phyloP scores from a whole-genome alignment of 2,329 filamentous ascomycete genomes.

The Cladorrhinum sp. region DNA sequence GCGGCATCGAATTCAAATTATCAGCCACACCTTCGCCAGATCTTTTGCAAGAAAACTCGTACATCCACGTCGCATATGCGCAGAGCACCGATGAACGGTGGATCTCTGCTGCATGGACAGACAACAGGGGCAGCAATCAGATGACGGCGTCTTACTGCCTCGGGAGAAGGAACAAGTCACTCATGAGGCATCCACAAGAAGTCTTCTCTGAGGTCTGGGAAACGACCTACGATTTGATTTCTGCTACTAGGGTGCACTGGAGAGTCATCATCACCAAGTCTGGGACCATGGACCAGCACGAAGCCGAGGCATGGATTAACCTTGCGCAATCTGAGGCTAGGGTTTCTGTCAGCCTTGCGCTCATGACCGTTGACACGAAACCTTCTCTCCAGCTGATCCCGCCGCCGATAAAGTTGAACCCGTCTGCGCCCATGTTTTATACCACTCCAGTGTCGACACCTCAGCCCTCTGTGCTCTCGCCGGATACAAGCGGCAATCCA shows the following conservation, averaged over 20 bases:
- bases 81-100: constrained; percentile 73
- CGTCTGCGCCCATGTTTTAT: constrained; percentile 47
- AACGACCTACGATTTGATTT: constrained; percentile 70
- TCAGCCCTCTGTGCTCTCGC: constrained; percentile 56
- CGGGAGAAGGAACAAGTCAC: constrained; percentile 52
- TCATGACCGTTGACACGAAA: constrained; percentile 63
- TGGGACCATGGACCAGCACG: constrained; percentile 63
- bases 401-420: constrained; percentile 46
- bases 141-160: constrained; percentile 72
- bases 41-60: constrained; percentile 72
- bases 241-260: constrained; percentile 70
- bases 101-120: constrained; percentile 78
- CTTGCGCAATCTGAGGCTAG: constrained; percentile 55
- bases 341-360: constrained; percentile 52
- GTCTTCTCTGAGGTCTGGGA: constrained; percentile 76
- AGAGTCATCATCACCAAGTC: constrained; percentile 72
- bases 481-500: constrained; percentile 55
- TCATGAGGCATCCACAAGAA: constrained; percentile 55
- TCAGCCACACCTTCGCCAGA: constrained; percentile 66
- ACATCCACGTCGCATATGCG: constrained; percentile 77
- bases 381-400: constrained; percentile 63
- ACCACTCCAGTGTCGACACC: constrained; percentile 69
- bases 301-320: constrained; percentile 58
- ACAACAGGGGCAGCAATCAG: constrained; percentile 71
- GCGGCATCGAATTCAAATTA: constrained; percentile 73